Evolutionary conservation across 345 rosid species (phyloP).

Genomic region (Brassica rapa): DNA sequence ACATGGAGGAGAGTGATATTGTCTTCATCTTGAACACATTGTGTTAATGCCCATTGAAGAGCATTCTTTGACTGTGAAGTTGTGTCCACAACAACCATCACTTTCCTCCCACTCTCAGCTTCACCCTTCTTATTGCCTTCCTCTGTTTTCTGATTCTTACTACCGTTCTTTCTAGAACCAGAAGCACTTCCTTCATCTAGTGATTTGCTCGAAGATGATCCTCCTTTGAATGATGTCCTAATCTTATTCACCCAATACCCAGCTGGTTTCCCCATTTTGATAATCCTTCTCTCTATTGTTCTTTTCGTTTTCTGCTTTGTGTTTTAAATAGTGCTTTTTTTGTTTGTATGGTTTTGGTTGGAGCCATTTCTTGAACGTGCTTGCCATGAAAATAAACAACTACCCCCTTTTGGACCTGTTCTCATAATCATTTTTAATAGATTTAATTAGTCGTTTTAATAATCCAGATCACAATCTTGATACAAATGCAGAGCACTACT

Average conservation of each 20-base stretch:
- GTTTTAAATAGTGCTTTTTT: conserved; percentile 33
- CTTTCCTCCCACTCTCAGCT: conserved; percentile 58
- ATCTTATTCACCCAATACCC: conserved; percentile 46
- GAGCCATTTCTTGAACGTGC: conserved; percentile 42
- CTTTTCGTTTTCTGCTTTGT: background rate
- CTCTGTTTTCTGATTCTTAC: conserved; percentile 38
- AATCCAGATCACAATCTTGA: conserved; percentile 24
- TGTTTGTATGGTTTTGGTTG: conserved; percentile 41
- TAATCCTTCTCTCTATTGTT: background rate
- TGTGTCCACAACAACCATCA: conserved; percentile 88
- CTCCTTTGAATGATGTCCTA: conserved; percentile 44
- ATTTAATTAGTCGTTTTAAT: conserved; percentile 5
- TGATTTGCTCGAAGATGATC: conserved; percentile 46
- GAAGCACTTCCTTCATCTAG: conserved; percentile 45
- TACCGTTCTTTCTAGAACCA: conserved; percentile 33
- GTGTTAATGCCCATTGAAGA: conserved; percentile 92
- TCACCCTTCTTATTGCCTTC: conserved; percentile 36
- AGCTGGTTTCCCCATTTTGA: conserved; percentile 43
- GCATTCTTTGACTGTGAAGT: conserved; percentile 86
- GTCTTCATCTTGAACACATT: conserved; percentile 82
- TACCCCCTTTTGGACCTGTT: conserved; percentile 19
- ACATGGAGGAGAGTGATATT: conserved; percentile 72
- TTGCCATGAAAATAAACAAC: conserved; percentile 29
- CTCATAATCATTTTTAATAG: background rate
- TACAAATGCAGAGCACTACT: conserved; percentile 44